Evolutionary conservation across 108 stramenopile genomes (phyloP).

Genomic region (Bacterosira constricta): DNA sequence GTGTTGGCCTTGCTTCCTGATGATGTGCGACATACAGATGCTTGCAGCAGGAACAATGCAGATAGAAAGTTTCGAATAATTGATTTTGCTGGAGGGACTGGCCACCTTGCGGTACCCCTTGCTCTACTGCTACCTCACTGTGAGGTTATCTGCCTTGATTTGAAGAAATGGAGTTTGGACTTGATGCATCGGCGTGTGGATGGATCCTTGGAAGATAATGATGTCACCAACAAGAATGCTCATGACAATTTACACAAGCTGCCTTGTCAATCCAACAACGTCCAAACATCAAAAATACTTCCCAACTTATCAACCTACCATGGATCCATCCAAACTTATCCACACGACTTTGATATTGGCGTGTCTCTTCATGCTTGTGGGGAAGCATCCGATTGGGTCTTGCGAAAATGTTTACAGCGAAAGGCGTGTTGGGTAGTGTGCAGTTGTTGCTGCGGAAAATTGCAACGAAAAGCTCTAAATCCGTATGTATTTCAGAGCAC

Average conservation of each 20-base stretch:
- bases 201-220: not conserved
- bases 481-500: slow-evolving; percentile 79
- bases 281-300: slow-evolving; percentile 19
- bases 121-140: slow-evolving; percentile 66
- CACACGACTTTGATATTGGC: slow-evolving; percentile 59
- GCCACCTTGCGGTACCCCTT: slow-evolving; percentile 70
- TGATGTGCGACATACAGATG: slow-evolving; percentile 5
- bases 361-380: slow-evolving; percentile 77
- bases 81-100: slow-evolving; percentile 80
- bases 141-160: slow-evolving; percentile 69
- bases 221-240: slow-evolving; percentile 3
- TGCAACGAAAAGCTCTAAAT: slow-evolving; percentile 44
- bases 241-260: not conserved
- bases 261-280: not conserved
- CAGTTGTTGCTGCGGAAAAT: slow-evolving; percentile 82
- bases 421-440: slow-evolving; percentile 58
- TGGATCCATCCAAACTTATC: slow-evolving; percentile 62
- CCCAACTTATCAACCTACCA: slow-evolving; percentile 64
- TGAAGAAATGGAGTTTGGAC: slow-evolving; percentile 60
- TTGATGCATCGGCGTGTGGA: slow-evolving; percentile 60
- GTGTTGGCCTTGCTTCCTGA: slow-evolving; percentile 62
- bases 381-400: slow-evolving; percentile 72
- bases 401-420: slow-evolving; percentile 50
- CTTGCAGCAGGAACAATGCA: not conserved
- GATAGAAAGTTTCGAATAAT: slow-evolving; percentile 58